phyloP scores from a whole-genome alignment of 306 rosid genomes.

The Hippophae rhamnoides region DNA sequence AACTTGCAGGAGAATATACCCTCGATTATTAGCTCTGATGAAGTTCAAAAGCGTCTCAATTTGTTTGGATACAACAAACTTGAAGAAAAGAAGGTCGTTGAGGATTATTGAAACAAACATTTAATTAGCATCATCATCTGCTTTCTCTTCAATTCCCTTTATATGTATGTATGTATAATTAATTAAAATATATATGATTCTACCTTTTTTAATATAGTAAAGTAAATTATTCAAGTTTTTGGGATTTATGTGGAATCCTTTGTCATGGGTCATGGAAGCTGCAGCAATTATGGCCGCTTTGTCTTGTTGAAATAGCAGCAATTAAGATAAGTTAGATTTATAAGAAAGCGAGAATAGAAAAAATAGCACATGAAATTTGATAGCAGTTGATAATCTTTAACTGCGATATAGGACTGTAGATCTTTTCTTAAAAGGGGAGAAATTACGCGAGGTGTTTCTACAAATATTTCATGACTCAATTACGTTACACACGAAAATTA shows the following conservation, averaged over 20 bases:
- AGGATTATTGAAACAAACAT: background rate
- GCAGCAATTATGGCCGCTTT: conserved; percentile 75
- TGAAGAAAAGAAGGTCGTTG: conserved; percentile 60
- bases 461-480: no score
- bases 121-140: conserved; percentile 5
- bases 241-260: conserved; percentile 84
- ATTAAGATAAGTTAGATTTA: no score
- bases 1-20: conserved; percentile 65
- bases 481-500: no score
- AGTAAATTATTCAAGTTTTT: conserved; percentile 56
- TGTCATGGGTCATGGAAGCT: conserved; percentile 90
- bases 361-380: no score
- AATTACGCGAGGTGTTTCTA: no score
- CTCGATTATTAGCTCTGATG: no score
- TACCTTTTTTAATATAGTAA: conserved; percentile 28
- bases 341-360: no score
- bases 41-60: conserved; percentile 44
- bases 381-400: no score
- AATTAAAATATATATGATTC: background rate
- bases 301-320: no score
- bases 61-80: conserved; percentile 65
- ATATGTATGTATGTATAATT: background rate
- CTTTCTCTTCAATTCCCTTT: background rate
- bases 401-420: no score
- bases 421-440: no score